Percentiles rank a stretch among this genome's conserved stretches.
These are phyloP conservation scores for Phyllachora maydis DNA, from an alignment of 2,329 filamentous ascomycete genomes.

Conservation along the genomic window DNA sequence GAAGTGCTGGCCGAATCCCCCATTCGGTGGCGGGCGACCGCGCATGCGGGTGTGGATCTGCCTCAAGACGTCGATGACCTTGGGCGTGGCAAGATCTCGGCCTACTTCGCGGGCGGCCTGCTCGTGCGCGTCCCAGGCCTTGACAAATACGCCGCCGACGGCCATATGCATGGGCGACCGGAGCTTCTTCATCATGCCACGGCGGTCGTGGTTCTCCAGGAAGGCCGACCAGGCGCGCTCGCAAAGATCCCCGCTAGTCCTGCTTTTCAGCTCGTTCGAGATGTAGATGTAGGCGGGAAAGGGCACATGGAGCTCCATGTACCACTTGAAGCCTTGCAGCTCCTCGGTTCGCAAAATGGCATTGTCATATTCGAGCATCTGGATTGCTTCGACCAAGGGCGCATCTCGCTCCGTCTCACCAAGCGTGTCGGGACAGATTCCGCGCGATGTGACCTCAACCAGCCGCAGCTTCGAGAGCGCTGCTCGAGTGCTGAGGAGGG, in stretches of 20 bases:
- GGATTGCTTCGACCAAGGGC: conserved; percentile 31
- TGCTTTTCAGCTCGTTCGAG: conserved; percentile 29
- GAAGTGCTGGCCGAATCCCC: conserved; percentile 2
- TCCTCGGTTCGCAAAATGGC: conserved; percentile 27
- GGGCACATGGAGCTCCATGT: conserved; percentile 36
- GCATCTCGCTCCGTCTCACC: conserved; percentile 26
- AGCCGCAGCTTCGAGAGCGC: conserved; percentile 35
- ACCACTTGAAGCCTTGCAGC: conserved; percentile 34
- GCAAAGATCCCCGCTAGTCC: conserved; percentile 30
- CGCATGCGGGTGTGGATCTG: too few relatives aligned
- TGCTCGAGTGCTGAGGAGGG: conserved; percentile 32
- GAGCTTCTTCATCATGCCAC: conserved; percentile 25
- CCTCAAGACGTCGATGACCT: conserved; percentile 24
- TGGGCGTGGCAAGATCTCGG: conserved; percentile 18
- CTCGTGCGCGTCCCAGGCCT: conserved; percentile 39
- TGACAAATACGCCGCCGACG: conserved; percentile 36
- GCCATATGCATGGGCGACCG: conserved; percentile 35
- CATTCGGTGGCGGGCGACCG: too few relatives aligned
- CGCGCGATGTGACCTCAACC: conserved; percentile 27
- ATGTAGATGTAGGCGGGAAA: conserved; percentile 41
- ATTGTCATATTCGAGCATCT: conserved; percentile 39
- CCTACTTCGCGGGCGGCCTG: conserved; percentile 23
- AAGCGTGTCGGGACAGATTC: conserved; percentile 13
- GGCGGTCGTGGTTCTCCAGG: conserved; percentile 28
- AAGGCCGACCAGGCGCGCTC: conserved; percentile 38